Evolutionary conservation across 768 basidiomycete genomes (phyloP), one percentile per base, ranked within the genome.

Genomic region (Mycena rebaudengoi): DNA sequence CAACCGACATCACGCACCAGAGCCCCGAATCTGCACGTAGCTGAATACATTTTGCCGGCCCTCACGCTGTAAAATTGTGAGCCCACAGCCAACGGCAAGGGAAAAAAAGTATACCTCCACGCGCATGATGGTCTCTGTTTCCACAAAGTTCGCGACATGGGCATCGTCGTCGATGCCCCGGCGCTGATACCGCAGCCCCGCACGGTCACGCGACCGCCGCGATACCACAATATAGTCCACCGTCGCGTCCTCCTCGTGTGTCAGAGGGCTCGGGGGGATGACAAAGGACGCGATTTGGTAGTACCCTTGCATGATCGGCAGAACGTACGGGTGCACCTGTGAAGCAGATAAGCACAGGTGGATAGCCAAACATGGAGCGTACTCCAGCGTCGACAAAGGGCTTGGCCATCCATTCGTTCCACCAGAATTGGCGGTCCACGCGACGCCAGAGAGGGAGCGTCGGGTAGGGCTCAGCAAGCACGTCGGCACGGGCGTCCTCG

Each of bases 281-380:
- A 77, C 74, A 73, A 97, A 92, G 12, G 85, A 81, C 0, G 94
- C 78, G 5, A 88, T 79, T 73, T 97, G 96, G 70, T 91, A 93
- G 79, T 90, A 92, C 11, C 97, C 97, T 79, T 98, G 96, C 86
- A 98, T 91, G 56, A 99, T 86, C 1, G 97, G 96, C 25, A 98
- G 79, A 37, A 96, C 86, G 69, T 92, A 98, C 10, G 89, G 83
- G 76, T 98, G 93, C 41, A 95, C 76, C 88, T 95, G 56, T 40
- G 8, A 2, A 55, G 49, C 18, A 43, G 44, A 41, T 18, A 33
- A 25, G 51, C 35, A 26, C 37, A 35, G 13, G 30, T 1, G 37
- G 32, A 62, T 48, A 39, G 13, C 29, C 11, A 48, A 45, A 35
- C 7, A 11, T 32, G 18, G 28, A 29, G 77, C 86, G 60, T 77